phyloP scores from a whole-genome alignment of 768 basidiomycete species.

The Exidia glandulosa region DNA sequence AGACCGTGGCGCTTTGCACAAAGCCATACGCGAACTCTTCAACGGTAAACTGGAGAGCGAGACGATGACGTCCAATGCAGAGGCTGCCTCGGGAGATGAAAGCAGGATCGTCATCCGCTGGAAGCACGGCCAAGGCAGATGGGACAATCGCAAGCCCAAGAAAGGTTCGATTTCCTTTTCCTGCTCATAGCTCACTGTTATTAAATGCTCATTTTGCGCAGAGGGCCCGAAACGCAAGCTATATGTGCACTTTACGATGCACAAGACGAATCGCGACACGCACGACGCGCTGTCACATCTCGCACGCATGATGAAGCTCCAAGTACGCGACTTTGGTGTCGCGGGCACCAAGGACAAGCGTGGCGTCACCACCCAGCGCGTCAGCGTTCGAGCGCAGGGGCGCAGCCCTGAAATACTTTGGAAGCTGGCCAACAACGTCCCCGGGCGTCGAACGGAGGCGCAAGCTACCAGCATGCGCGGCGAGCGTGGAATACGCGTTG shows the following conservation, averaged over 20 bases:
- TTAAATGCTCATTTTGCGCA: slow-evolving; percentile 1
- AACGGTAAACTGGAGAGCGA: slow-evolving; percentile 76
- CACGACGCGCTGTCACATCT: slow-evolving; percentile 85
- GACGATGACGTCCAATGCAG: slow-evolving; percentile 38
- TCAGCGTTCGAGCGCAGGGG: slow-evolving; percentile 64
- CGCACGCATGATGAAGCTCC: slow-evolving; percentile 64
- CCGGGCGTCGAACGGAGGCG: slow-evolving; percentile 39
- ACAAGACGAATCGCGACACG: slow-evolving; percentile 96
- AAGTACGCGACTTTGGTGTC: slow-evolving; percentile 71
- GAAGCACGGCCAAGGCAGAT: slow-evolving; percentile 14
- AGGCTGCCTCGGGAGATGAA: slow-evolving; percentile 48
- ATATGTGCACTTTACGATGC: slow-evolving; percentile 92
- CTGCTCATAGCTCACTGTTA: not conserved
- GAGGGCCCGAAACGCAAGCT: slow-evolving; percentile 23
- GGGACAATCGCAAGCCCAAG: not conserved
- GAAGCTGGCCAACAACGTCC: slow-evolving; percentile 64
- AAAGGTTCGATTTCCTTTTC: not conserved
- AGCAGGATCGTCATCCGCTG: slow-evolving; percentile 73
- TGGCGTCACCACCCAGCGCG: slow-evolving; percentile 89
- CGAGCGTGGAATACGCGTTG: slow-evolving; percentile 80
- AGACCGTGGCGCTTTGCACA: slow-evolving; percentile 72
- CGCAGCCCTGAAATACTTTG: slow-evolving; percentile 79
- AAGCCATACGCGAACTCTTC: slow-evolving; percentile 70
- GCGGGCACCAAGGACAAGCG: slow-evolving; percentile 99
- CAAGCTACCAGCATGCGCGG: slow-evolving; percentile 63